Conservation (phyloP, 108 stramenopile species). For the Pseudonitzschia multiseries region DNA sequence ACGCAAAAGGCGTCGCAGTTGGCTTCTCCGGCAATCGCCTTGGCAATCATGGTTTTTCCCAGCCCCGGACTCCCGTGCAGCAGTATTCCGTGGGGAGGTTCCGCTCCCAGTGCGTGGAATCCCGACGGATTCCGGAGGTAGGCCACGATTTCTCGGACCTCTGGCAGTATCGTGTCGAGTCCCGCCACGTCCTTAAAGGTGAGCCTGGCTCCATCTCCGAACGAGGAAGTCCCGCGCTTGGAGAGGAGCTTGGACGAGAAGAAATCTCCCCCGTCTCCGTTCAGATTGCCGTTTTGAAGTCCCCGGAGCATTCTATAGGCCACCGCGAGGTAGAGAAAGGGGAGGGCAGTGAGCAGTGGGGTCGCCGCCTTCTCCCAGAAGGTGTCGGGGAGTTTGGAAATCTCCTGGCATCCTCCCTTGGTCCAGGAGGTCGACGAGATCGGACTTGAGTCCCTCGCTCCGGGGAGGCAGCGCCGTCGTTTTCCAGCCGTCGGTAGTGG, state of each 20-base stretch:
- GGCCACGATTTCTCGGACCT: slow-evolving; percentile 86
- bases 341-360: slow-evolving; percentile 61
- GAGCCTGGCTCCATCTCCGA: too few relatives aligned
- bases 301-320: slow-evolving; percentile 69
- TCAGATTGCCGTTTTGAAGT: slow-evolving; percentile 13
- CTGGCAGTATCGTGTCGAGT: slow-evolving; percentile 72
- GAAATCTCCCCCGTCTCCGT: slow-evolving; percentile 1
- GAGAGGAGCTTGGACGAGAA: slow-evolving; percentile 12
- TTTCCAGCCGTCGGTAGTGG: slow-evolving; percentile 46
- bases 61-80: slow-evolving; percentile 81
- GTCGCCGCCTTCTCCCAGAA: slow-evolving; percentile 46
- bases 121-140: slow-evolving; percentile 56
- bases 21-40: slow-evolving; percentile 80
- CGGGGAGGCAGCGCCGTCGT: slow-evolving; percentile 53
- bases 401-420: slow-evolving; percentile 41
- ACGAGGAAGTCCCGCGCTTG: too few relatives aligned
- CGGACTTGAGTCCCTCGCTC: slow-evolving; percentile 50
- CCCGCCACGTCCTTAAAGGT: slow-evolving; percentile 95
- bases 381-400: slow-evolving; percentile 63
- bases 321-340: slow-evolving; percentile 80
- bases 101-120: slow-evolving; percentile 58
- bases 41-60: slow-evolving; percentile 83
- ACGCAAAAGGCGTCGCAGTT: slow-evolving; percentile 68
- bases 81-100: slow-evolving; percentile 72
- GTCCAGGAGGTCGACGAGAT: slow-evolving; percentile 54